These are phyloP conservation scores for Pythium brachiatum DNA, from an alignment of 352 stramenopile species.

Conservation along the genomic window DNA sequence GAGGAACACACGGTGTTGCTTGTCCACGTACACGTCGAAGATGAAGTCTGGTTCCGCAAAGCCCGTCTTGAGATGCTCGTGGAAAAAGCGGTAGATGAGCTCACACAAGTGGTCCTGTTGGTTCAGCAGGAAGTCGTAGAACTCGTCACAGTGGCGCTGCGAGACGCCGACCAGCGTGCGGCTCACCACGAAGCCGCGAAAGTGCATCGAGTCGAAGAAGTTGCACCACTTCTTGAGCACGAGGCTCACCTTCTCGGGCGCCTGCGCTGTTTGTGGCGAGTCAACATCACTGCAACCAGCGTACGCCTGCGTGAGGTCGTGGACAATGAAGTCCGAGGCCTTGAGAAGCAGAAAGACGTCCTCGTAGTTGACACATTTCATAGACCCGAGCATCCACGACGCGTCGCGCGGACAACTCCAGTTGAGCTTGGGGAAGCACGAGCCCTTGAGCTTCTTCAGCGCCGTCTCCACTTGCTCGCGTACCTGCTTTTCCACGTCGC, in stretches of 20 bases:
- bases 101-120: conserved; percentile 74
- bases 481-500: conserved; percentile 40
- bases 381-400: conserved; percentile 86
- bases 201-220: conserved; percentile 94
- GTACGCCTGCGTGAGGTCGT: conserved; percentile 89
- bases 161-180: conserved; percentile 84
- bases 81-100: conserved; percentile 66
- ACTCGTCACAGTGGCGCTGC: conserved; percentile 91
- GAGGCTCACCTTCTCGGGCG: conserved; percentile 52
- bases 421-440: conserved; percentile 91
- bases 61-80: conserved; percentile 26
- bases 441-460: conserved; percentile 61
- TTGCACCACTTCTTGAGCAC: conserved; percentile 95
- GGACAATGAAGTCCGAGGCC: conserved; percentile 84
- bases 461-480: conserved; percentile 58
- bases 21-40: conserved; percentile 95
- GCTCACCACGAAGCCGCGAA: conserved; percentile 91
- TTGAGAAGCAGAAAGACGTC: conserved; percentile 85
- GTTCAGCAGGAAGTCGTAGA: conserved; percentile 85
- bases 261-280: background rate
- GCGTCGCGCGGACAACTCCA: conserved; percentile 93
- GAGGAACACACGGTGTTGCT: conserved; percentile 88
- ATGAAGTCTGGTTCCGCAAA: conserved; percentile 84
- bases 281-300: conserved; percentile 42
- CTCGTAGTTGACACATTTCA: conserved; percentile 78